Base-by-base conservation (phyloP, 1,284 basidiomycete genomes). In the Fistulina hepatica region DNA sequence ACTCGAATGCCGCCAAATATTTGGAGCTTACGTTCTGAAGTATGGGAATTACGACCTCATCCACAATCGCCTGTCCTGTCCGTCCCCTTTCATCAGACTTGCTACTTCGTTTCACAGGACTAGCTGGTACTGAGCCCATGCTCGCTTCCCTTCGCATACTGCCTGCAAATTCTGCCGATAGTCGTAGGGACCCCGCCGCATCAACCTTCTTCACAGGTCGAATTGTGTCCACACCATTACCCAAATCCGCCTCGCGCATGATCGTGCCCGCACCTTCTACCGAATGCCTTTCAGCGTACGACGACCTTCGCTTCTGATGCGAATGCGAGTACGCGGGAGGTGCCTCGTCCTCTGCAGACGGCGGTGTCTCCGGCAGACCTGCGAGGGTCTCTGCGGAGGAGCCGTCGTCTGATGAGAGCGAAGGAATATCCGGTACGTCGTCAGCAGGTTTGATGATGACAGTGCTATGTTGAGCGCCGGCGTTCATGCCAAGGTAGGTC, bases 181-280 rank as follows among this genome's bases (percentile, higher is more conserved):
- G 55, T 42, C 79, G 67, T n/a, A 90, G 60, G 1, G 85, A 89
- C 9, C 80, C 77, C 4, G 70, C 65, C 1, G 80, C 71, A 53
- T 95, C 89, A 16, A 93, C 78, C 52, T 88, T 89, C 67, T 93
- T 93, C 45, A 94, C 80, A 0, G 92, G 92, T 40, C 91, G 73
- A 49, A 95, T 86, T 2, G 91, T 94, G 49, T 86, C 86, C 33
- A 86, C 67, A 2, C 89, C 89, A 42, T 69, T 81, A 5, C 88
- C 89, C 6, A 94, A 57, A 57, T 93, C 89, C 5, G 77, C 88
- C 47, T 79, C 79, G 23, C 70, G 71, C 46, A 93, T 63, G 2
- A 90, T 65, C 0, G 88, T 91, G 3, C 90, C 91, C 28, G 74
- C 59, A 21, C 73, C 76, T 37, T 65, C 59, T 21, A 67, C 56